Conservation (phyloP, 2,329 filamentous ascomycete species). For the Sporothrix variecibatus region DNA sequence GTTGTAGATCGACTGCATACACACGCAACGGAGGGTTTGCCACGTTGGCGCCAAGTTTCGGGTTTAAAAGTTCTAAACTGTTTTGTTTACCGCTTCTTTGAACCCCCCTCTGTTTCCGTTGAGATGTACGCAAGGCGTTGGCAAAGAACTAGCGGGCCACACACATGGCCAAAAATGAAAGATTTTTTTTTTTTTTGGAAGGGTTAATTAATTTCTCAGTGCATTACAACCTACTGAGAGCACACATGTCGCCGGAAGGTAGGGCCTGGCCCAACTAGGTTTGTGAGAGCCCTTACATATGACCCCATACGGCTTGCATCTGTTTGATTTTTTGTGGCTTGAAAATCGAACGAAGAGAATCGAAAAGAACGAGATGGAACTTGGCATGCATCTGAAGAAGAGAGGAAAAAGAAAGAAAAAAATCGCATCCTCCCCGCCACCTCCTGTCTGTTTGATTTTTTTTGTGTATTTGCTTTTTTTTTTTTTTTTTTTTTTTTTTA, state of each 20-base stretch:
- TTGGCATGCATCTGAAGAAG: not conserved
- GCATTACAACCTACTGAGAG: not conserved
- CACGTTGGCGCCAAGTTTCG: not conserved
- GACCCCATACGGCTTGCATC: not conserved
- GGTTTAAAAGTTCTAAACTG: not conserved
- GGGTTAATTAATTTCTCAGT: not conserved
- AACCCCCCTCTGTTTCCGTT: not conserved
- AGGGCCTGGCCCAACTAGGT: not conserved
- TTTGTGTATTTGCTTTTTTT: not conserved
- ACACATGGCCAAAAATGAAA: not conserved
- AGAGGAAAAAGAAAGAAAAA: not conserved
- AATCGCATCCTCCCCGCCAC: not conserved
- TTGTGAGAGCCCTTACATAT: not conserved
- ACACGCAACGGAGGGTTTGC: not conserved
- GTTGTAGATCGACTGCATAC: not conserved
- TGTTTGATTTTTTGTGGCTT: constrained; percentile 1
- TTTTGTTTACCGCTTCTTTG: constrained; percentile 18
- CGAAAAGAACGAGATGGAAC: not conserved
- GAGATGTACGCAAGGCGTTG: not conserved
- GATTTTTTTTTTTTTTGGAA: no score
- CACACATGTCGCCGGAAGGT: not conserved
- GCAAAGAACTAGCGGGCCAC: not conserved
- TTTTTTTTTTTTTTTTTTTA: not conserved
- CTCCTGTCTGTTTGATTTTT: not conserved
- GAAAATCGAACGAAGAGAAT: constrained; percentile 11